phyloP scores from a whole-genome alignment of 139 green algal genomes.

The Ostreobium quekettii region DNA sequence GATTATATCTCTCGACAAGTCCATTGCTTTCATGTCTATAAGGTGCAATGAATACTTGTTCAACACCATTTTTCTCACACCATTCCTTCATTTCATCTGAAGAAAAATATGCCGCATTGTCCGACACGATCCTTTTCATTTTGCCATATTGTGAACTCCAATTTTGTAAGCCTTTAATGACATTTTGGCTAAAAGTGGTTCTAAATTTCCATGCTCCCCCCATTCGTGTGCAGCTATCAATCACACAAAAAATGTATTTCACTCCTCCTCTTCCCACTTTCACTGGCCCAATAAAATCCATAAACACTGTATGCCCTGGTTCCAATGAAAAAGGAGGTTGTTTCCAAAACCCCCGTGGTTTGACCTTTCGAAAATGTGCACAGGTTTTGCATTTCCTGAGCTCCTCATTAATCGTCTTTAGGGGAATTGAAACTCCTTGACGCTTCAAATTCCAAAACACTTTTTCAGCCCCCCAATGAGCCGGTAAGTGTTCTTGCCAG shows the following conservation, averaged over 20 bases:
- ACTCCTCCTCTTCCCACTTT: neutral
- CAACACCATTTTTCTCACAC: neutral
- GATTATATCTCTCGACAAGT: no score
- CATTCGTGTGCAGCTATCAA: slow-evolving; percentile 2
- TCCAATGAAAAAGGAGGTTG: neutral
- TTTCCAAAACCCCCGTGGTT: neutral
- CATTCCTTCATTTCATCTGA: neutral
- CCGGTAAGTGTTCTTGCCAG: no score
- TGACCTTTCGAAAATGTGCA: neutral
- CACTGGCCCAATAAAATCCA: slow-evolving; percentile 5
- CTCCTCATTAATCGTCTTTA: no score
- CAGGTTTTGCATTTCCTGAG: neutral
- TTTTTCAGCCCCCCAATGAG: neutral
- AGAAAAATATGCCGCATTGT: neutral
- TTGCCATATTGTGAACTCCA: neutral
- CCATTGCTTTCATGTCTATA: no score
- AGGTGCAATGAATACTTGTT: no score
- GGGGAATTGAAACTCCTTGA: neutral
- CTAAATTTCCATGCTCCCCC: neutral
- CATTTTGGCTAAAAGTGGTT: neutral
- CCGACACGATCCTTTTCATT: neutral
- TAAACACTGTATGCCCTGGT: slow-evolving; percentile 4
- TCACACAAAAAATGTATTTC: slow-evolving; percentile 12
- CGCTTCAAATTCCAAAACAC: neutral
- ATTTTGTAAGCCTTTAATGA: neutral